Conservation (phyloP, 1,284 basidiomycete genomes). For the Cryptococcus depauperatus region DNA sequence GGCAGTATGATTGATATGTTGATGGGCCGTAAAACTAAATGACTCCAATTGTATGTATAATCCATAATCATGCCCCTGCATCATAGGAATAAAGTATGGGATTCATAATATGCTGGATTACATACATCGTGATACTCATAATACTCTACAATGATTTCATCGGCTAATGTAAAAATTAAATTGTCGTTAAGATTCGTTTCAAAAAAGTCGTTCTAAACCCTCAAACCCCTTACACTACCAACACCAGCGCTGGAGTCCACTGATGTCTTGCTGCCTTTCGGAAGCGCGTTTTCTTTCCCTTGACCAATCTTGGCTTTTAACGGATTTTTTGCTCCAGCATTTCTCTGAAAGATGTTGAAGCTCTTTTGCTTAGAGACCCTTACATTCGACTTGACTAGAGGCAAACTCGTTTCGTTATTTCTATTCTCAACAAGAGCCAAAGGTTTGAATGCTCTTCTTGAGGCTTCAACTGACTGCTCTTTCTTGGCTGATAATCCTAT, state of each 20-base stretch:
- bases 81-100: too few relatives aligned
- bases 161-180: too few relatives aligned
- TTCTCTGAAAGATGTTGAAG: slow-evolving; percentile 1
- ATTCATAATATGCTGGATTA: too few relatives aligned
- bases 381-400: neutral
- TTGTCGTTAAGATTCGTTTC: too few relatives aligned
- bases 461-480: too few relatives aligned
- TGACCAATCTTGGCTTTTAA: neutral
- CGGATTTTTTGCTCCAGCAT: neutral
- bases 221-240: neutral
- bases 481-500: too few relatives aligned
- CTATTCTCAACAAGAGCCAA: slow-evolving; percentile 8
- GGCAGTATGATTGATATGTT: slow-evolving; percentile 10
- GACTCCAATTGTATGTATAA: too few relatives aligned
- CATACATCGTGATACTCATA: too few relatives aligned
- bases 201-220: slow-evolving; percentile 5
- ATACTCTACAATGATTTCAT: too few relatives aligned
- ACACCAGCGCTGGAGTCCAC: slow-evolving; percentile 1
- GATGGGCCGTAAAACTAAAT: too few relatives aligned
- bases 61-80: too few relatives aligned
- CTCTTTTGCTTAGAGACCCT: neutral
- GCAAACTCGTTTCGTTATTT: neutral
- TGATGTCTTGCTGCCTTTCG: slow-evolving; percentile 12
- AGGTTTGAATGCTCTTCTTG: slow-evolving; percentile 15
- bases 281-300: slow-evolving; percentile 9